Evolutionary conservation across 148 eudicot genomes (phyloP).

Genomic region (Linanthus parryae): DNA sequence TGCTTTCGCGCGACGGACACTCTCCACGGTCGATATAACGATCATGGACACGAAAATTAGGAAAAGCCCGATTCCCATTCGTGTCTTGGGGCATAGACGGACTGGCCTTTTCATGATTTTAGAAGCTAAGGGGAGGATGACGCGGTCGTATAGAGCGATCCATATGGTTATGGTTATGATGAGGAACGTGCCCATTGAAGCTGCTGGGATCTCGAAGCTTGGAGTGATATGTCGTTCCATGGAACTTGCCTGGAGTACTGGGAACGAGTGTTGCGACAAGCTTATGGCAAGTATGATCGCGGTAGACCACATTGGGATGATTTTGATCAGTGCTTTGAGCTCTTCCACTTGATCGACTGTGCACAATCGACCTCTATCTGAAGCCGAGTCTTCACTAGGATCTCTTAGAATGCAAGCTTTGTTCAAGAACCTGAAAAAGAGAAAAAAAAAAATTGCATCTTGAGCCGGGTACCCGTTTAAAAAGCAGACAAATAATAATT

Average conservation of each 20-base stretch:
- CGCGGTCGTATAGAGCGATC: slow-evolving; percentile 42
- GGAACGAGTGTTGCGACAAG: slow-evolving; percentile 29
- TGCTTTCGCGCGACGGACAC: slow-evolving; percentile 28
- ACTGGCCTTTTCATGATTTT: slow-evolving; percentile 26
- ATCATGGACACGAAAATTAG: slow-evolving; percentile 30
- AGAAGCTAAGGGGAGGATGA: slow-evolving; percentile 44
- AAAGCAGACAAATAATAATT: no score
- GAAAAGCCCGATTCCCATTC: slow-evolving; percentile 64
- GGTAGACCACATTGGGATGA: slow-evolving; percentile 59
- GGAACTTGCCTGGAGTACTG: slow-evolving; percentile 48
- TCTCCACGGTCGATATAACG: slow-evolving; percentile 31
- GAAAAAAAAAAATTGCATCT: no score
- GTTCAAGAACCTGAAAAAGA: slow-evolving; percentile 39
- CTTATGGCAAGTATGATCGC: slow-evolving; percentile 37
- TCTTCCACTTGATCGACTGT: slow-evolving; percentile 62
- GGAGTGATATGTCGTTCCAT: slow-evolving; percentile 52
- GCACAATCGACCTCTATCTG: slow-evolving; percentile 41
- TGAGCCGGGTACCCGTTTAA: no score
- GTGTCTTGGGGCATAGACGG: slow-evolving; percentile 20
- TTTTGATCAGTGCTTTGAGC: slow-evolving; percentile 44
- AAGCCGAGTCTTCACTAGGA: slow-evolving; percentile 25
- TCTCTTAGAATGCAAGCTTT: slow-evolving; percentile 58
- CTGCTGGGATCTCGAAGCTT: slow-evolving; percentile 55
- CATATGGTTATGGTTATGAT: slow-evolving; percentile 36
- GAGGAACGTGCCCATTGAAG: slow-evolving; percentile 35